Base-by-base conservation (phyloP, 139 green algal species). In the Nannochloris sp. region DNA sequence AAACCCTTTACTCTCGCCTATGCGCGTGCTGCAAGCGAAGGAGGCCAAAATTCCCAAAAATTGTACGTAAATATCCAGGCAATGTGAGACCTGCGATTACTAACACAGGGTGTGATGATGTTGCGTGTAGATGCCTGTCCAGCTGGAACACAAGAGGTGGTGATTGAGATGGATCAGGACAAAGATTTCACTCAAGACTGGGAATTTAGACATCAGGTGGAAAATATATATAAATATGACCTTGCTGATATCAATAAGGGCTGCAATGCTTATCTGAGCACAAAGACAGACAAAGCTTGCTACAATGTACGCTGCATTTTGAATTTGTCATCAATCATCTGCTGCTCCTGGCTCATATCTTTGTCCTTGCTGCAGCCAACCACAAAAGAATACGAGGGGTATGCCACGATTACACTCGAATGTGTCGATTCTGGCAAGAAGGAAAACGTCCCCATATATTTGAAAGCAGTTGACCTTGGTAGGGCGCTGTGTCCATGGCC, bases 181-280 rank as follows among this genome's bases (percentile, higher is more conserved):
- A 25, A 59, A 31, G 50, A 59, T 16, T 59, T 59, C 13, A 59
- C 50, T 31, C 50, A 59, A 29, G 25, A 59, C 23, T 59, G 50
- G 50, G 50, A 59, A 5, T 59, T 59, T 11, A 14, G 23, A 8
- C 50, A 59, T 17, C 17, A 20, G 0, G 50, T 33, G 6, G 50
- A 59, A 25, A 59, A 59, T 33, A 23, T 30, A 17, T 59, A 37
- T 10, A 59, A 59, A 40, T 59, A 59, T 33, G 28, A 59, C 4
- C n/a, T 59, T 1, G 50, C 12, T 17, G 33, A 59, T 37, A 59
- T 17, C 25, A 14, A 37, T 20, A 33, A 37, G 11, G 23, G 23
- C 14, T 59, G 50, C 50, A 59, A 59, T 23, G 25, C 23, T 4
- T 59, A 33, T 33, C 6, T 59, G 50, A 59, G 50, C 50, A 59